Base-by-base conservation (phyloP, 495 filamentous ascomycete species). In the Terfezia boudieri region DNA sequence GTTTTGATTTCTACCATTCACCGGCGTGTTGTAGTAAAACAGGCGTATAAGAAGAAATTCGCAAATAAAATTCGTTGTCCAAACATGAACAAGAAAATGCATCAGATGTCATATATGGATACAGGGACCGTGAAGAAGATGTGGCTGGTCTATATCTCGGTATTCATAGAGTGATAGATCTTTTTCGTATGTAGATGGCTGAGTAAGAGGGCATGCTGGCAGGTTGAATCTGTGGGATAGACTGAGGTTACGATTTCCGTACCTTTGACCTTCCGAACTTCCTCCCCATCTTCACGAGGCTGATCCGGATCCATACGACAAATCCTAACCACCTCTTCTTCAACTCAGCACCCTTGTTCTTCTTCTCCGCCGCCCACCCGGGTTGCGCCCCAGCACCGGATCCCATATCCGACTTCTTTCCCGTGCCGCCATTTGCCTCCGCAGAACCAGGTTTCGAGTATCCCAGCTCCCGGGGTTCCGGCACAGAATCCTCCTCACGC, bases 221-320 rank as follows among this genome's bases (percentile, higher is more conserved):
- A 43, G 17, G 4, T 46, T 46, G 12, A 46, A 14, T 46, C 8
- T 46, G 12, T 0, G 20, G 20, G 20, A 20, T 20, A 20, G 17
- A 14, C 8, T 4, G 41, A 14, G 17, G 12, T 4, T 46, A 46
- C 41, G 8, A 9, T 20, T 46, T 46, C 17, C 41, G 12, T 4
- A 14, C 17, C 8, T 46, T 53, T 26, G 26, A 53, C 58, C 55
- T 60, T 43, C 62, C 62, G 37, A 65, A 56, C 51, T 60, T 61
- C 37, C 63, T 57, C 32, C 63, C 55, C 52, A 65, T 60, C 20
- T 62, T 53, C 20, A 65, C 62, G 62, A 65, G 57, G 8, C 62
- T 60, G 51, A 65, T 65, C n/a, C 62, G 60, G 20, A 62, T 37
- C 63, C 63, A 65, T 7, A 65, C 62, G 14, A 65, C 57, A 56